Conservation (phyloP, 805 yeast genomes). For the Pichia membranifaciens region DNA sequence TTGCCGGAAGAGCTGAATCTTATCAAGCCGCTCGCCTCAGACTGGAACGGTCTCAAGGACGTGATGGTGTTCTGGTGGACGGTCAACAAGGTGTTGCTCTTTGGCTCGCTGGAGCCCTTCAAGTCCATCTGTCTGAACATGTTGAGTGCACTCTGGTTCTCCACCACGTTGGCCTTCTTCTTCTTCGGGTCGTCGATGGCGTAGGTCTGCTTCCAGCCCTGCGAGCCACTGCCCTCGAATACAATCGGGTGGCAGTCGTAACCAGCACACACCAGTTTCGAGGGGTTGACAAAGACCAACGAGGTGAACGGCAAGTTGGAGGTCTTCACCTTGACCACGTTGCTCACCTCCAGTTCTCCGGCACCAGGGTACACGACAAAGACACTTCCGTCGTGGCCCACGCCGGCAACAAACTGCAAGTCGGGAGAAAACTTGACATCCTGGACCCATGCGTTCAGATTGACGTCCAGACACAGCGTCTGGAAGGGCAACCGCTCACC, state of each 20-base stretch:
- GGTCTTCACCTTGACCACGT: conserved; percentile 54
- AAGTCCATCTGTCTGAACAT: conserved; percentile 95
- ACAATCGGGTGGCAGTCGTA: conserved; percentile 87
- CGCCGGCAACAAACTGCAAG: conserved; percentile 74
- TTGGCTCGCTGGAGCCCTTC: conserved; percentile 65
- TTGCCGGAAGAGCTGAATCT: conserved; percentile 73
- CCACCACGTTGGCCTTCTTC: conserved; percentile 45
- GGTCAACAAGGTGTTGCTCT: conserved; percentile 52
- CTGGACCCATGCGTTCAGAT: conserved; percentile 84
- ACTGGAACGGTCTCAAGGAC: conserved; percentile 49
- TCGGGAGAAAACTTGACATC: conserved; percentile 80
- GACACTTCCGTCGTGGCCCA: conserved; percentile 81
- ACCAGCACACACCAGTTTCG: conserved; percentile 79
- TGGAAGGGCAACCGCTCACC: conserved; percentile 94
- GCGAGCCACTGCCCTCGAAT: conserved; percentile 56
- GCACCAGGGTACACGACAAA: conserved; percentile 69
- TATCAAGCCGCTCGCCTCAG: conserved; percentile 41
- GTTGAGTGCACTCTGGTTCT: conserved; percentile 75
- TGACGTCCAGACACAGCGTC: conserved; percentile 78
- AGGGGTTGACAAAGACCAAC: conserved; percentile 61
- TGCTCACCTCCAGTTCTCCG: conserved; percentile 47
- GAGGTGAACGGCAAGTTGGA: conserved; percentile 76
- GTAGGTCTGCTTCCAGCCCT: conserved; percentile 55
- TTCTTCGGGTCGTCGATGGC: conserved; percentile 54
- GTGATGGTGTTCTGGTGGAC: conserved; percentile 90